A percentile compares a stretch with the other conserved stretches of the same genome.
Evolutionary conservation across 2,329 filamentous ascomycete species (phyloP).

Genomic region (Zasmidium citrigriseum): DNA sequence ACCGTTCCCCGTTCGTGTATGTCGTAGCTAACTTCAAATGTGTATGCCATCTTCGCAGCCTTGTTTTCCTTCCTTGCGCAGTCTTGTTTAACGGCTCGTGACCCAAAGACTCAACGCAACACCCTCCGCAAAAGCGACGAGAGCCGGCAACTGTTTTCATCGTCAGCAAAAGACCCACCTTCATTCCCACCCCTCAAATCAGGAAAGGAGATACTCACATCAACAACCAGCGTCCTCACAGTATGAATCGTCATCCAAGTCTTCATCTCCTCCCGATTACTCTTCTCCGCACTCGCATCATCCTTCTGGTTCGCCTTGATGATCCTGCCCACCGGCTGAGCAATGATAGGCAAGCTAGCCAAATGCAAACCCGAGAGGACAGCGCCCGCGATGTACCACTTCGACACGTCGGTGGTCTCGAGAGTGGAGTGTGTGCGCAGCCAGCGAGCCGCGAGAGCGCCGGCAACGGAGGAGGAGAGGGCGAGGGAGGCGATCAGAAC

Average conservation of each 20-base stretch:
- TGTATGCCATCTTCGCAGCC: too few species aligned
- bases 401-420: slow-evolving; percentile 28
- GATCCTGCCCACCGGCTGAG: slow-evolving; percentile 24
- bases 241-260: slow-evolving; percentile 31
- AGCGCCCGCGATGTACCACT: slow-evolving; percentile 32
- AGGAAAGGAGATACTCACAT: slow-evolving; percentile 13
- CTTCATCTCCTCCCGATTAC: slow-evolving; percentile 29
- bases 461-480: slow-evolving; percentile 22
- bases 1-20: too few species aligned
- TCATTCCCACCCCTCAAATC: neutral
- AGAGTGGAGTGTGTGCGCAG: slow-evolving; percentile 26
- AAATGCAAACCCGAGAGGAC: slow-evolving; percentile 29
- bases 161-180: neutral
- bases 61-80: too few species aligned
- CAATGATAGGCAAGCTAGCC: slow-evolving; percentile 26
- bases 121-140: neutral
- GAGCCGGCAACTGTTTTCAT: neutral
- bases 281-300: slow-evolving; percentile 21
- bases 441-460: slow-evolving; percentile 26
- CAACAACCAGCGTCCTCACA: slow-evolving; percentile 27
- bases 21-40: too few species aligned
- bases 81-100: neutral
- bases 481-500: slow-evolving; percentile 21
- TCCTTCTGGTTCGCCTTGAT: slow-evolving; percentile 15
- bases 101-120: slow-evolving; percentile 6